Percentiles rank a stretch among this genome's conserved stretches.
phyloP scores from a whole-genome alignment of 495 filamentous ascomycete species.

The Neurospora sp. region DNA sequence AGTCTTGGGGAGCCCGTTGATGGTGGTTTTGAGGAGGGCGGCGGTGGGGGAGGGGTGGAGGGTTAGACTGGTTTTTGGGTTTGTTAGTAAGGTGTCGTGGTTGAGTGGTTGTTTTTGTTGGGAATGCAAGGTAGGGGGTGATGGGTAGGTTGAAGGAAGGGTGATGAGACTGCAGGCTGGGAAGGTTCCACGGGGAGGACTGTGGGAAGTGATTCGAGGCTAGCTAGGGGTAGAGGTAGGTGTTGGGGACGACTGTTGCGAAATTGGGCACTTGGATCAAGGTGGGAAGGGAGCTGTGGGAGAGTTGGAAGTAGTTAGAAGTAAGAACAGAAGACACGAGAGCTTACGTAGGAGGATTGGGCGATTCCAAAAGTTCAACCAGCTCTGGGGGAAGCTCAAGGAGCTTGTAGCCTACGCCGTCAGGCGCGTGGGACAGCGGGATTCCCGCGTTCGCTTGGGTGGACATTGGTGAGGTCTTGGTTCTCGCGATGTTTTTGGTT shows the following conservation, averaged over 20 bases:
- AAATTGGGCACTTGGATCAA: neutral
- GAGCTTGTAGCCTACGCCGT: slow-evolving; percentile 55
- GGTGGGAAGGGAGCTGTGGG: too few relatives aligned
- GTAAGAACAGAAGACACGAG: neutral
- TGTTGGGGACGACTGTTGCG: neutral
- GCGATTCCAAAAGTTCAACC: slow-evolving; percentile 52
- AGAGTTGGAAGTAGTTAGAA: too few relatives aligned
- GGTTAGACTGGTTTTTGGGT: slow-evolving; percentile 41
- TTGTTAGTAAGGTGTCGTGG: neutral
- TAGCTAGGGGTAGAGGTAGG: neutral
- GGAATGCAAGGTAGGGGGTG: neutral
- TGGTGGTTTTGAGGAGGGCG: slow-evolving; percentile 59
- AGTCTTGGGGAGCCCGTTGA: slow-evolving; percentile 39
- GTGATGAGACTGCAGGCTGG: neutral
- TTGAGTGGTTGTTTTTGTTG: neutral
- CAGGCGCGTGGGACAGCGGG: slow-evolving; percentile 49
- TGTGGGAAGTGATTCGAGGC: neutral
- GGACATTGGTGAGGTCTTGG: slow-evolving; percentile 35
- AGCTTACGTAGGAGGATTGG: slow-evolving; percentile 47
- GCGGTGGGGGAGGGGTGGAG: slow-evolving; percentile 55
- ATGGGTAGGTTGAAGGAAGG: neutral
- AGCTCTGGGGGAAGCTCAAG: slow-evolving; percentile 76
- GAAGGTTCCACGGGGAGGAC: neutral
- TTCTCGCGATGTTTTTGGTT: too few relatives aligned
- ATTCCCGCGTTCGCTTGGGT: slow-evolving; percentile 51